These are phyloP conservation scores for Candida ortonii DNA, from an alignment of 805 yeast genomes.

Conservation along the genomic window DNA sequence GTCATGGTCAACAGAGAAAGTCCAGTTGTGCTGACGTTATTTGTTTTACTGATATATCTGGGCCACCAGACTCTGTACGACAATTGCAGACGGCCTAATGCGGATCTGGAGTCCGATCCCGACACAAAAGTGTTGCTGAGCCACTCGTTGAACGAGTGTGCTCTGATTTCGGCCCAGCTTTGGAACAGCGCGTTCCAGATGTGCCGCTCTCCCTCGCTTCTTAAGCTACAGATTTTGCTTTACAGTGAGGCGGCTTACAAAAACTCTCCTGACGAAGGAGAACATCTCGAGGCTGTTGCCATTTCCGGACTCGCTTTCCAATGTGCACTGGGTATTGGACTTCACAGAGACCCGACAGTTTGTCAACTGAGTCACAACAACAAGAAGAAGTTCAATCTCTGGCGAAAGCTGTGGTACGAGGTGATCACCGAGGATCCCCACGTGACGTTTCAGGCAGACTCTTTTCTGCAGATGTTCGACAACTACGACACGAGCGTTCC, in stretches of 20 bases:
- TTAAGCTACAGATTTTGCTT: constrained; percentile 43
- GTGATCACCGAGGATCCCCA: constrained; percentile 41
- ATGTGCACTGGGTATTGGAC: constrained; percentile 44
- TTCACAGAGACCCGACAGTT: constrained; percentile 45
- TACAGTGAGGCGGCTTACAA: constrained; percentile 39
- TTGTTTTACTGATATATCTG: constrained; percentile 41
- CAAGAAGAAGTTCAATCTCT: constrained; percentile 42
- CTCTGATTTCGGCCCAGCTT: constrained; percentile 36
- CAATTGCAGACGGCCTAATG: constrained; percentile 27
- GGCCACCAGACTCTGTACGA: constrained; percentile 38
- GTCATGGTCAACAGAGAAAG: constrained; percentile 39
- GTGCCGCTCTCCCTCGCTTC: constrained; percentile 36
- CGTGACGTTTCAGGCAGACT: constrained; percentile 39
- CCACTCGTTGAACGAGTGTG: constrained; percentile 40
- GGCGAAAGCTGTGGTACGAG: constrained; percentile 60
- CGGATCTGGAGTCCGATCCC: constrained; percentile 26
- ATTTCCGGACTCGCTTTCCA: constrained; percentile 39
- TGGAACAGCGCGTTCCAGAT: constrained; percentile 42
- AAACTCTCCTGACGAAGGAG: constrained; percentile 47
- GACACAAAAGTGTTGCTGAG: constrained; percentile 33
- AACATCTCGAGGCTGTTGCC: constrained; percentile 39
- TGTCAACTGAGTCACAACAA: constrained; percentile 23
- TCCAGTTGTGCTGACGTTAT: constrained; percentile 37
- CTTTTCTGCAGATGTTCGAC: constrained; percentile 29
- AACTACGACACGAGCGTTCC: constrained; percentile 45